A percentile compares a stretch with the other conserved stretches of the same genome.
phyloP scores from a whole-genome alignment of 805 yeast genomes.

The Sugiyamaella chiloensis region DNA sequence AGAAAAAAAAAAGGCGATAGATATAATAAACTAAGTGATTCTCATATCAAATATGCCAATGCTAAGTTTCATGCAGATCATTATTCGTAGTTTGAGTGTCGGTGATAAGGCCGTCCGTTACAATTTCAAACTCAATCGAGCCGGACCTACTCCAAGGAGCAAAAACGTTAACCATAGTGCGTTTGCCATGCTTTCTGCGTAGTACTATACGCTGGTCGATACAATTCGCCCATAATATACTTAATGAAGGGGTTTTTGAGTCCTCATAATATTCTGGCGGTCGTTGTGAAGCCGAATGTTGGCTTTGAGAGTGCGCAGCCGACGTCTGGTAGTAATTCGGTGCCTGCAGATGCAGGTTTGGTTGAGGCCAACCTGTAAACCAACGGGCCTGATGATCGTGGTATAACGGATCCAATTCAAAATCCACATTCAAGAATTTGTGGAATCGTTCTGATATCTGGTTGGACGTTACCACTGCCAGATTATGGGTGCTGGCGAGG shows the following conservation, averaged over 20 bases:
- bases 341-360: constrained; percentile 1
- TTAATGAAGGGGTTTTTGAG: constrained; percentile 51
- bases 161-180: constrained; percentile 39
- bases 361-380: constrained; percentile 69
- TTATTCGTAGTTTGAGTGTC: neutral
- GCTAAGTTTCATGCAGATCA: neutral
- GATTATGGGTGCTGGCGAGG: constrained; percentile 44
- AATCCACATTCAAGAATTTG: constrained; percentile 32
- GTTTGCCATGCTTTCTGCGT: constrained; percentile 29
- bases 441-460: constrained; percentile 67
- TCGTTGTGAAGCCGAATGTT: neutral
- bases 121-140: constrained; percentile 29
- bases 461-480: constrained; percentile 70
- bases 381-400: constrained; percentile 68
- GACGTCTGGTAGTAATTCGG: neutral
- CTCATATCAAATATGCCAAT: too few relatives aligned
- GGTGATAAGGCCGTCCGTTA: neutral
- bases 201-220: constrained; percentile 47
- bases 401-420: constrained; percentile 38
- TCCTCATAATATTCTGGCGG: constrained; percentile 3
- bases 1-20: neutral
- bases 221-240: constrained; percentile 52
- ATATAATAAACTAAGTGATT: neutral
- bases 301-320: neutral
- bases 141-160: constrained; percentile 35